phyloP scores from a whole-genome alignment of 345 rosid genomes.

The Boechera stricta region DNA sequence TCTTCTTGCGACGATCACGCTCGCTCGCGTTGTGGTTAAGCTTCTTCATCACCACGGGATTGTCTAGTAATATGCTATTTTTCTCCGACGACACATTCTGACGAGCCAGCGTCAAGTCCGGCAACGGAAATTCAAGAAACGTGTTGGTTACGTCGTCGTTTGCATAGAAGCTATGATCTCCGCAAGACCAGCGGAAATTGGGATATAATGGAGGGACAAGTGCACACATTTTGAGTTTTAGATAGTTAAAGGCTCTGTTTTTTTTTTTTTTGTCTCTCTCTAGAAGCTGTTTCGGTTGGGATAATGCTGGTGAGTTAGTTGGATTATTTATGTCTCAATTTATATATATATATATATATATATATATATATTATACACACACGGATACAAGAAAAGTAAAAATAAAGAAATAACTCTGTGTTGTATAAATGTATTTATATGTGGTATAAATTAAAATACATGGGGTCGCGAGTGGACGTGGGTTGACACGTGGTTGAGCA shows the following conservation, averaged over 20 bases:
- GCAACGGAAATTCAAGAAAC: constrained; percentile 39
- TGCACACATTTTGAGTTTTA: constrained; percentile 37
- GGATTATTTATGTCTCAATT: constrained; percentile 22
- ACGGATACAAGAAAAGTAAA: background rate
- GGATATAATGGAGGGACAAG: constrained; percentile 40
- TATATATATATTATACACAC: background rate
- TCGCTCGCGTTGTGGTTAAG: constrained; percentile 76
- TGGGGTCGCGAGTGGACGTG: constrained; percentile 33
- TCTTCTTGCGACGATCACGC: constrained; percentile 66
- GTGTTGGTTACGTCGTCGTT: constrained; percentile 9
- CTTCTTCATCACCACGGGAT: constrained; percentile 46
- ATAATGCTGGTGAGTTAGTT: constrained; percentile 38
- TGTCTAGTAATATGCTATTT: background rate
- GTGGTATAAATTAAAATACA: background rate
- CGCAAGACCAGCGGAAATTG: constrained; percentile 34
- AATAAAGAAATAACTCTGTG: background rate
- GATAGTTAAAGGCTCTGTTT: constrained; percentile 5
- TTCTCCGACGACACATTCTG: constrained; percentile 34
- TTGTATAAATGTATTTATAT: constrained; percentile 6
- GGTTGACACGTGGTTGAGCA: constrained; percentile 40
- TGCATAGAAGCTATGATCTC: constrained; percentile 20
- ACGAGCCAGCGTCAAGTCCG: constrained; percentile 37
- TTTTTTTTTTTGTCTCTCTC: background rate
- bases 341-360: constrained; percentile 25
- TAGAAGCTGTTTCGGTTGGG: constrained; percentile 31